phyloP scores from a whole-genome alignment of 2,329 filamentous ascomycete genomes.

The Fusarium sp. region DNA sequence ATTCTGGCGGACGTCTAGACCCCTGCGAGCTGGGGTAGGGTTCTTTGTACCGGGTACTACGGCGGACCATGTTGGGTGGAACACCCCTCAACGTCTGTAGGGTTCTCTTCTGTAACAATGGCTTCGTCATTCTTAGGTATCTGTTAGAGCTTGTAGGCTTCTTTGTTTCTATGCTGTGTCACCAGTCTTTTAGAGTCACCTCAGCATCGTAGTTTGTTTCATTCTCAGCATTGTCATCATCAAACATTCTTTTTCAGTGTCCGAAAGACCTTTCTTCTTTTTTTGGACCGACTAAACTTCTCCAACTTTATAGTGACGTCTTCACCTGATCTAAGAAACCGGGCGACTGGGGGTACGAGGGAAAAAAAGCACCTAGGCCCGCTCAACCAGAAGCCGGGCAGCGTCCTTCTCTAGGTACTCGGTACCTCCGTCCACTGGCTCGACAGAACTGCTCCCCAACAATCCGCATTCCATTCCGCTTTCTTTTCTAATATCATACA shows the following conservation, averaged over 20 bases:
- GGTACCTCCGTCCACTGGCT: constrained; percentile 30
- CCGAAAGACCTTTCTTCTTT: neutral
- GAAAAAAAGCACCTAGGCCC: constrained; percentile 21
- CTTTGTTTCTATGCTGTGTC: constrained; percentile 9
- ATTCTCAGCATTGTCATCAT: neutral
- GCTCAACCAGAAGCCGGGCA: constrained; percentile 33
- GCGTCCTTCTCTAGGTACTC: constrained; percentile 23
- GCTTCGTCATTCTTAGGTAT: constrained; percentile 37
- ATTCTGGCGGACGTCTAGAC: constrained; percentile 29
- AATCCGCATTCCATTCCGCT: constrained; percentile 37
- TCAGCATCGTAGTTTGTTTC: neutral
- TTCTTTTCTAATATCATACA: constrained; percentile 21
- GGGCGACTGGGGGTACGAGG: constrained; percentile 25
- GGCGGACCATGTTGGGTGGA: constrained; percentile 30
- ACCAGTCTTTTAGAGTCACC: neutral
- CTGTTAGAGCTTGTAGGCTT: constrained; percentile 2
- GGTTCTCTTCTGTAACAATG: constrained; percentile 15
- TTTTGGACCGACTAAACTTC: neutral
- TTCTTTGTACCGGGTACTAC: constrained; percentile 32
- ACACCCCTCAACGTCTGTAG: constrained; percentile 25
- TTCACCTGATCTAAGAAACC: constrained; percentile 31
- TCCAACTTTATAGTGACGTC: constrained; percentile 34
- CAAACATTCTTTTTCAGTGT: neutral
- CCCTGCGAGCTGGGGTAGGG: constrained; percentile 36
- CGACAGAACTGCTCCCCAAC: constrained; percentile 31